These are phyloP conservation scores for Cryptococcus maquisensis DNA, from an alignment of 1,284 basidiomycete genomes.

Conservation along the genomic window DNA sequence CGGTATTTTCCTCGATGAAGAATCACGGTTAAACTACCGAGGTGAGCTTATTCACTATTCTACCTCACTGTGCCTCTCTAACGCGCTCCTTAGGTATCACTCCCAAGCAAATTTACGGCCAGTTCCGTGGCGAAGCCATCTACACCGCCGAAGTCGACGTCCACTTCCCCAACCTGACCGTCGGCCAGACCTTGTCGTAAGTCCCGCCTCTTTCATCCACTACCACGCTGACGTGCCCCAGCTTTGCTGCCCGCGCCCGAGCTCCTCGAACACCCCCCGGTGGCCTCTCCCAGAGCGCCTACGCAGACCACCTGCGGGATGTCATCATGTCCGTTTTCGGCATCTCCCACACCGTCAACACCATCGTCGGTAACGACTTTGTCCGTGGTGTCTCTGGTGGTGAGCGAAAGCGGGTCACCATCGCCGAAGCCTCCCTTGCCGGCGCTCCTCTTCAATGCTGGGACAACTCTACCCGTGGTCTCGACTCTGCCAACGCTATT, in stretches of 20 bases:
- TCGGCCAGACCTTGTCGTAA: constrained; percentile 49
- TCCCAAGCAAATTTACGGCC: constrained; percentile 43
- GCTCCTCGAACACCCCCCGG: constrained; percentile 48
- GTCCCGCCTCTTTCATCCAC: constrained; percentile 23
- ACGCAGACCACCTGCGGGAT: constrained; percentile 49
- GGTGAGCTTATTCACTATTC: constrained; percentile 18
- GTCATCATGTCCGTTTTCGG: constrained; percentile 54
- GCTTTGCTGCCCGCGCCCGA: constrained; percentile 39
- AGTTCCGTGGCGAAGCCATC: constrained; percentile 50
- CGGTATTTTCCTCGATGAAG: constrained; percentile 50
- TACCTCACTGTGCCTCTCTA: not conserved
- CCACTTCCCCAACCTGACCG: constrained; percentile 55
- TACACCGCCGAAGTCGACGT: constrained; percentile 53
- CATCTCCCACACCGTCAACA: constrained; percentile 53
- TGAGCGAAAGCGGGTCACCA: constrained; percentile 54
- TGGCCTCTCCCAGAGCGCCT: constrained; percentile 44
- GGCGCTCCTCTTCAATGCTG: constrained; percentile 48
- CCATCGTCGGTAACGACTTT: constrained; percentile 50
- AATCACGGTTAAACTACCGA: constrained; percentile 46
- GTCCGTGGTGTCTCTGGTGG: constrained; percentile 54
- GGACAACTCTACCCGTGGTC: constrained; percentile 55
- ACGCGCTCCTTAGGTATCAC: constrained; percentile 32
- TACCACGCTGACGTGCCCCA: constrained; percentile 2
- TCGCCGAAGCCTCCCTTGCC: constrained; percentile 50
- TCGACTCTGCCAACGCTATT: constrained; percentile 56